Conservation (phyloP, 768 basidiomycete genomes). For the Calocybe indica region DNA sequence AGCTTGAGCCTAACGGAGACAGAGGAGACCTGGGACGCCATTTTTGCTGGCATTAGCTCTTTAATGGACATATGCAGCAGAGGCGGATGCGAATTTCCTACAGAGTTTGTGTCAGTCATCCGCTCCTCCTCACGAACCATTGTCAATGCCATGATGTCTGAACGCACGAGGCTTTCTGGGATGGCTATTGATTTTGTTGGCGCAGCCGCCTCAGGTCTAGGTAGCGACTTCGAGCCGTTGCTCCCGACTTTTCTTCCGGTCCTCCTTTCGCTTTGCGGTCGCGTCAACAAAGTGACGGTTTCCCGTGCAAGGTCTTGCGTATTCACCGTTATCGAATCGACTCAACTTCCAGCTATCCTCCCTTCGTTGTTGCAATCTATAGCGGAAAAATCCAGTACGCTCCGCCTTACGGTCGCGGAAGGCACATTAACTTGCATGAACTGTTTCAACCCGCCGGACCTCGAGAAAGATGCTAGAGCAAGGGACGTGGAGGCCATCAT, state of each 20-base stretch:
- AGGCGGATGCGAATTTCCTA: constrained; percentile 44
- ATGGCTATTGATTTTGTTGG: constrained; percentile 59
- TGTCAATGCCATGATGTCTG: constrained; percentile 59
- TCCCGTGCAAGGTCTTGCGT: constrained; percentile 60
- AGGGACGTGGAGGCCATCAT: constrained; percentile 69
- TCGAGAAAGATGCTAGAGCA: constrained; percentile 63
- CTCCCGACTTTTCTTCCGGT: constrained; percentile 63
- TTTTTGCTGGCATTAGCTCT: constrained; percentile 41
- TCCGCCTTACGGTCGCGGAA: constrained; percentile 64
- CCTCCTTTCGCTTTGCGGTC: constrained; percentile 59
- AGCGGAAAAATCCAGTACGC: constrained; percentile 63
- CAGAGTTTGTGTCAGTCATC: constrained; percentile 44
- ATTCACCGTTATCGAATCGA: constrained; percentile 53
- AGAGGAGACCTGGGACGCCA: constrained; percentile 77
- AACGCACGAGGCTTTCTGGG: constrained; percentile 67
- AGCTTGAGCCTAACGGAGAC: constrained; percentile 47
- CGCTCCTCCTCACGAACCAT: constrained; percentile 49
- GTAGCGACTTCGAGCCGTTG: constrained; percentile 58
- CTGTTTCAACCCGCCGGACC: constrained; percentile 72
- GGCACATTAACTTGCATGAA: constrained; percentile 61
- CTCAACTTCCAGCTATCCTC: constrained; percentile 61
- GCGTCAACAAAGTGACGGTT: constrained; percentile 75
- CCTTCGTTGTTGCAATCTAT: constrained; percentile 51
- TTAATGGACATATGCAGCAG: constrained; percentile 45
- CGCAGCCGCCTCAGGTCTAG: constrained; percentile 48